Evolutionary conservation across 2,329 filamentous ascomycete genomes (phyloP), one percentile per base, ranked within the genome.

Genomic region (Beauveria asiatica): DNA sequence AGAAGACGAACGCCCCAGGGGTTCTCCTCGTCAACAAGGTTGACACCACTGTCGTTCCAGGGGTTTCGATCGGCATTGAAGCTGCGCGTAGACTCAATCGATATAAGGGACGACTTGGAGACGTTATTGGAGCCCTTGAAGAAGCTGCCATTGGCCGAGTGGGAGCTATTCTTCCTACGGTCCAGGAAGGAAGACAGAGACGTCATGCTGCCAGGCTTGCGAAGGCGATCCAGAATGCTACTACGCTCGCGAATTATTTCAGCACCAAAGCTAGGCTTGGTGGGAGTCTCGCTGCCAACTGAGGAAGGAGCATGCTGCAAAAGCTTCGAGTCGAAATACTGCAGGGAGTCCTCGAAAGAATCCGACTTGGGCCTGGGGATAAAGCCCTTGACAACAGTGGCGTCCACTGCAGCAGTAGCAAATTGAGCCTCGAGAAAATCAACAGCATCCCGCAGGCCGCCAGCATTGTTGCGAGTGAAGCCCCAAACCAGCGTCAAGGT

Each of bases 301-400:
- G 89, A 84, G 5, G 89, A 83, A 41, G 93, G 92, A 4, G 93
- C 92, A 68, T 95, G 92, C 74, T 97, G 94, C 58, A 99, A 83
- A 50, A 99, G 83, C 77, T 97, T 97, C 2, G 93, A 97, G 71
- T 97, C 90, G 70, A 99, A 99, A 77, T 92, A 97, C 61, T 92
- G 93, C 57, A 97, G 81, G 8, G 93, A 96, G 68, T 99, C 93
- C 72, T 99, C 94, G 65, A 99, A 99, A 0, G 94, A 97, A 73
- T 99, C 94, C 1, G 94, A 97, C 78, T 97, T 97, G 64, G 94
- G 94, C n/a, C 94, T 89, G 21, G 93, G 92, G 65, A 97, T 94
- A n/a, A 91, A 87, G 57, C 94, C 94, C 73, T 95, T 95, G 69
- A 97, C 86, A 46, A 92, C 87, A 61, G 83, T 89, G 10, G 87